Conservation (phyloP, 352 stramenopile species). For the Blastocystis sp. region DNA sequence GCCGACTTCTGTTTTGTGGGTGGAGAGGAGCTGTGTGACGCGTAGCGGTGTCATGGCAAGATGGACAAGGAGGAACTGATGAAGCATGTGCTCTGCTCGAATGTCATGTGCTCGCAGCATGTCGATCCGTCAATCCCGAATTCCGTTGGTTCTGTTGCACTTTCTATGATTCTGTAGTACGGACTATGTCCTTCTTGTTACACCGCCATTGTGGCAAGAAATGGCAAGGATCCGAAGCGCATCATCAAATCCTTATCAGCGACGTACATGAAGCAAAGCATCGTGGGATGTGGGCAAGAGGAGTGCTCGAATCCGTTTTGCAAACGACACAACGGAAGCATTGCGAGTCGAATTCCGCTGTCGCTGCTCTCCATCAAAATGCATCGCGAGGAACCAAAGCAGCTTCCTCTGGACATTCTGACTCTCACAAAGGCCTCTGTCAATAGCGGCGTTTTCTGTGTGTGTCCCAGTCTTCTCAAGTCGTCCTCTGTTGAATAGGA, state of each 20-base stretch:
- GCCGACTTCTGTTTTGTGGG: constrained; percentile 22
- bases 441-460: background rate
- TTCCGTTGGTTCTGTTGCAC: background rate
- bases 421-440: background rate
- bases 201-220: background rate
- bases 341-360: background rate
- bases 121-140: background rate
- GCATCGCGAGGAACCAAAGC: background rate
- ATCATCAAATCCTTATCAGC: background rate
- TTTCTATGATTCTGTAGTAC: background rate
- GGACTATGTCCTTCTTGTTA: constrained; percentile 10
- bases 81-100: background rate
- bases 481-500: background rate
- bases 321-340: too few species aligned
- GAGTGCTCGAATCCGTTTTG: constrained; percentile 9
- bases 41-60: background rate
- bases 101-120: background rate
- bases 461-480: background rate
- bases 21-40: background rate
- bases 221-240: background rate
- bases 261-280: constrained; percentile 2
- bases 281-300: background rate
- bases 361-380: background rate
- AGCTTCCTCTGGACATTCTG: background rate
- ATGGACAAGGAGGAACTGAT: background rate